A percentile compares a stretch with the other conserved stretches of the same genome.
Evolutionary conservation across 176 grass and related monocot species (phyloP).

Genomic region (Elymus sibiricus): DNA sequence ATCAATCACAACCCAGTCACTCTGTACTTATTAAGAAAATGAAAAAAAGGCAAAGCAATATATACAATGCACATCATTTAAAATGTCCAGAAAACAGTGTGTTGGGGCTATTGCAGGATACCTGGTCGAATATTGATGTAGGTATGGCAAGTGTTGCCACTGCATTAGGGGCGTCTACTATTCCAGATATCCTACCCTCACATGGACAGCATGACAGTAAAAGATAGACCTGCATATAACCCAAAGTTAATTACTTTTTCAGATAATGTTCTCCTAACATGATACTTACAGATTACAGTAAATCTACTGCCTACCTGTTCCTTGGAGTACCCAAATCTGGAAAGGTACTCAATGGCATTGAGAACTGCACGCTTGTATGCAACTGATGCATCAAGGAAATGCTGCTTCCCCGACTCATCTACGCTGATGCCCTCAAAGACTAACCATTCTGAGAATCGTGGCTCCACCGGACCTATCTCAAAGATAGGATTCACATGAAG

Average conservation of each 20-base stretch:
- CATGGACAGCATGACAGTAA: conserved; percentile 92
- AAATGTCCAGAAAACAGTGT: conserved; percentile 14
- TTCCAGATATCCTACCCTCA: conserved; percentile 93
- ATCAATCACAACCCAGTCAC: background rate
- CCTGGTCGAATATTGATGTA: conserved; percentile 92
- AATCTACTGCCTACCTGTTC: conserved; percentile 60
- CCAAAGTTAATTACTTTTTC: conserved; percentile 7
- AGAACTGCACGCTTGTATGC: conserved; percentile 86
- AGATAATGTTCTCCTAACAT: conserved; percentile 4
- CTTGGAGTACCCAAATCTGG: conserved; percentile 91
- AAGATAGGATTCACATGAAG: conserved; percentile 96
- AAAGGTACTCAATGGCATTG: conserved; percentile 91
- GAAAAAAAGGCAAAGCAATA: background rate
- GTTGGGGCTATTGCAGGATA: conserved; percentile 4
- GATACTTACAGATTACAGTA: background rate
- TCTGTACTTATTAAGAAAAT: background rate
- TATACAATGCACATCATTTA: background rate
- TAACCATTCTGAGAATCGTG: conserved; percentile 89
- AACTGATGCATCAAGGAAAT: conserved; percentile 89
- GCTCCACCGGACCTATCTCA: conserved; percentile 92
- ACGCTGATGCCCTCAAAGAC: conserved; percentile 98
- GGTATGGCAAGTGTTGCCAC: conserved; percentile 89
- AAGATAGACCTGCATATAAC: conserved; percentile 65
- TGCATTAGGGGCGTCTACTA: conserved; percentile 86
- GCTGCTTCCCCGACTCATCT: conserved; percentile 81